These are phyloP conservation scores for Lasiosphaeria ovina DNA, from an alignment of 495 filamentous ascomycete species.

Conservation along the genomic window DNA sequence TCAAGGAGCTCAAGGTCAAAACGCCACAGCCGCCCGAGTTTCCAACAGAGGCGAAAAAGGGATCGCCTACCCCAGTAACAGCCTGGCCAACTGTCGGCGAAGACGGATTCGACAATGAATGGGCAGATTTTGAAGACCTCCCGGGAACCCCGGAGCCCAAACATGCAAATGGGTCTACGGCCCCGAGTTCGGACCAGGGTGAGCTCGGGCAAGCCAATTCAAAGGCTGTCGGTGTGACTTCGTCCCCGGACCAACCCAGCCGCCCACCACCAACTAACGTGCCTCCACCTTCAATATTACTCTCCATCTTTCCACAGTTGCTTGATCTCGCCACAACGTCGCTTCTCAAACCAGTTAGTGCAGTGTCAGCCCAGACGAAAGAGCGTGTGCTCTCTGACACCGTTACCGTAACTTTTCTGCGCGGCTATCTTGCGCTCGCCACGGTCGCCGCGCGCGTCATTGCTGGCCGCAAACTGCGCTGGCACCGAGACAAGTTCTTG, in stretches of 20 bases:
- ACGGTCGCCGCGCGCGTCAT: constrained; percentile 76
- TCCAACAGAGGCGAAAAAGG: constrained; percentile 27
- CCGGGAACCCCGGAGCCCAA: constrained; percentile 25
- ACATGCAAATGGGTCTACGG: constrained; percentile 12
- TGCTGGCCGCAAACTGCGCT: constrained; percentile 79
- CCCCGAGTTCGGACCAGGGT: neutral
- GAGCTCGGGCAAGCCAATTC: constrained; percentile 17
- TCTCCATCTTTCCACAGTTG: constrained; percentile 68
- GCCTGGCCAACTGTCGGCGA: constrained; percentile 43
- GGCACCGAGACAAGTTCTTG: constrained; percentile 85
- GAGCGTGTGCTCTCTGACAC: constrained; percentile 57
- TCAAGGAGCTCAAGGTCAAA: constrained; percentile 40
- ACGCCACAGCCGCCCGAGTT: constrained; percentile 35
- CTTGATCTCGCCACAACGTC: constrained; percentile 54
- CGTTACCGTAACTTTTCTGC: constrained; percentile 54
- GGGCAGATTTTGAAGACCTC: constrained; percentile 57
- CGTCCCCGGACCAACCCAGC: constrained; percentile 1
- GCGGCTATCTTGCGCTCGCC: constrained; percentile 53
- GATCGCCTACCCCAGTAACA: constrained; percentile 41
- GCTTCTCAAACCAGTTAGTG: constrained; percentile 55
- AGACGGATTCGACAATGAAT: constrained; percentile 50
- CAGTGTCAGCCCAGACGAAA: constrained; percentile 51
- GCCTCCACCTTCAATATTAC: constrained; percentile 79
- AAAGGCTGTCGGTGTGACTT: neutral
- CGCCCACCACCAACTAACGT: constrained; percentile 75